phyloP scores from a whole-genome alignment of 179 eudicot genomes.

The Patellifolia procumbens region DNA sequence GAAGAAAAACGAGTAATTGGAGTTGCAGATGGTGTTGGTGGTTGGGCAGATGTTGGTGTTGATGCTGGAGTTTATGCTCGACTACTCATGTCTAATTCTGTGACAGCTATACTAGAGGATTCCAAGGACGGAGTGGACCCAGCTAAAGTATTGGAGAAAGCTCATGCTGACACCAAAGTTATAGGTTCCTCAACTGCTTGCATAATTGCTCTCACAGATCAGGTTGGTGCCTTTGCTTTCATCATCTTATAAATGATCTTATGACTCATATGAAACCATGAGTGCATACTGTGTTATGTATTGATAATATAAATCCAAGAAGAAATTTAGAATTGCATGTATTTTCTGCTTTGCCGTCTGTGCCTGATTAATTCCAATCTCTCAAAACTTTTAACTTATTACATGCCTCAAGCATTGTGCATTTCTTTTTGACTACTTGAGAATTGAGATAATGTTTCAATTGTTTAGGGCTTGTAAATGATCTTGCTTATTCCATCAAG shows the following conservation, averaged over 20 bases:
- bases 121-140: constrained; percentile 41
- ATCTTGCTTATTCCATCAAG: not conserved
- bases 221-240: constrained; percentile 36
- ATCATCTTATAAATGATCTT: not conserved
- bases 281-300: not conserved
- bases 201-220: constrained; percentile 44
- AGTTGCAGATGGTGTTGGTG: constrained; percentile 58
- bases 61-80: constrained; percentile 55
- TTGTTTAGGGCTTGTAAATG: not conserved
- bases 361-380: not conserved
- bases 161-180: constrained; percentile 40
- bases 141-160: constrained; percentile 45
- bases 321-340: not conserved
- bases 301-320: not conserved
- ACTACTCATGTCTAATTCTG: constrained; percentile 46
- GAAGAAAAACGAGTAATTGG: constrained; percentile 42
- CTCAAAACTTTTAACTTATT: not conserved
- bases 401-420: not conserved
- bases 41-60: constrained; percentile 54
- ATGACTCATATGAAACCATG: not conserved
- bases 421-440: not conserved
- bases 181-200: constrained; percentile 53
- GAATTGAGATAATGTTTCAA: not conserved
- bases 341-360: not conserved
- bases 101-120: constrained; percentile 36